A percentile compares a stretch with the other conserved stretches of the same genome.
Evolutionary conservation across 192 early-diverging fungal genomes (phyloP).

Genomic region (Coemansia sp.): DNA sequence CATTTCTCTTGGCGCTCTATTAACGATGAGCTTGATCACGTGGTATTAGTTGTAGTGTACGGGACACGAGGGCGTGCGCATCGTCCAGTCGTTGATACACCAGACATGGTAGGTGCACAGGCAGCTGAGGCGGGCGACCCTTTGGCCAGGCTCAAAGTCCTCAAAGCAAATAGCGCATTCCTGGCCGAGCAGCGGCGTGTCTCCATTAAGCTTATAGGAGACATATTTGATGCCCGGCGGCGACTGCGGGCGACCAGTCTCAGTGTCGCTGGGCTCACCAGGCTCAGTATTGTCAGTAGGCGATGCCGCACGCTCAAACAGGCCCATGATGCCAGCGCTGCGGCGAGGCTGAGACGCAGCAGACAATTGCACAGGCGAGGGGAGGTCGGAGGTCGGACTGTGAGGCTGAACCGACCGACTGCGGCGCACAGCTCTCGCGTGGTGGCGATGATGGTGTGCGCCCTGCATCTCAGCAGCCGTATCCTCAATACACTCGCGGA

Average conservation of each 20-base stretch:
- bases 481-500: slow-evolving; percentile 44
- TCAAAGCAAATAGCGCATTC: slow-evolving; percentile 97
- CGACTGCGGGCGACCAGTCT: slow-evolving; percentile 25
- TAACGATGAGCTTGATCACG: not conserved
- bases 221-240: slow-evolving; percentile 46
- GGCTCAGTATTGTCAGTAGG: not conserved
- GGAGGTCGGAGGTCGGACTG: not conserved
- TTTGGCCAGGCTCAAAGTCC: slow-evolving; percentile 82
- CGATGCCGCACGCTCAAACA: slow-evolving; percentile 34
- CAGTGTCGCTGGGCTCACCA: not conserved
- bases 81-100: slow-evolving; percentile 85
- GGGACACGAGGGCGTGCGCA: slow-evolving; percentile 76
- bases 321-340: slow-evolving; percentile 28
- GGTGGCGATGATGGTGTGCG: slow-evolving; percentile 5
- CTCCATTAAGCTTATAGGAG: slow-evolving; percentile 63
- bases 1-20: not conserved
- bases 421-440: slow-evolving; percentile 6
- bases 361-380: not conserved
- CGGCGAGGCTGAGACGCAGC: slow-evolving; percentile 18
- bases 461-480: slow-evolving; percentile 53
- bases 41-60: slow-evolving; percentile 69
- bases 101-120: slow-evolving; percentile 87
- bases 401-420: slow-evolving; percentile 22
- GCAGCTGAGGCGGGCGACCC: slow-evolving; percentile 83
- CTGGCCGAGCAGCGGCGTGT: slow-evolving; percentile 67